Base-by-base conservation (phyloP, 164 flowering plant genomes). In the Amborella trichopoda region DNA sequence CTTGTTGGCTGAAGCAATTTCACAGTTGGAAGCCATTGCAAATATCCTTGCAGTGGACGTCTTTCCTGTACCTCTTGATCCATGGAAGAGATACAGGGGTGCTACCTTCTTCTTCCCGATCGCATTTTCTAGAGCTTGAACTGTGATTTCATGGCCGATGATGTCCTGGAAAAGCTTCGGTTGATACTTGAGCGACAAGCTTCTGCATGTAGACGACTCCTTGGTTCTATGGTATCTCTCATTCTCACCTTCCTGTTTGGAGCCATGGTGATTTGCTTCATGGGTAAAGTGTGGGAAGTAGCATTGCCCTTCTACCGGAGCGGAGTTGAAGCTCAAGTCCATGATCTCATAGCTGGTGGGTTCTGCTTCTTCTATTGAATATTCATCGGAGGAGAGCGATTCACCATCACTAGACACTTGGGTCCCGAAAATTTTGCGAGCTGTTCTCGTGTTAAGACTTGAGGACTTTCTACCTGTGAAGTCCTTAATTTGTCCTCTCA, bases 61-160 rank as follows among this genome's bases (percentile, higher is more conserved):
- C 46, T 70, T 70, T 13, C 75, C 75, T 5, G 75, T 70, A 20
- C 75, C 75, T 26, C 55, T 49, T 3, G 71, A 64, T 21, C 75
- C 75, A 32, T 70, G 62, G 47, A 70, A 70, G 44, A 70, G 64
- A 55, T 67, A 70, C 18, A 67, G 54, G 33, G 58, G 54, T 5
- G 50, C 60, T 38, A 66, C 26, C 56, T 41, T 63, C 10, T 43
- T 49, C 52, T 49, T 63, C 40, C 41, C 44, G 24, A 58, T 57
- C 26, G 69, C 68, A 52, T 50, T 66, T 4, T 51, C 45, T 16
- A 69, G 53, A 18, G 63, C 61, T 54, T 56, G 49, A 10, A 62
- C 19, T 20, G 44, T 30, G 44, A 69, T 52, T 41, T 65, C 60
- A 21, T 69, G 62, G 12, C 73, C 69, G 0, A 46, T 43, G 1